These are phyloP conservation scores for Microcyclospora pomicola DNA, from an alignment of 2,329 filamentous ascomycete species.

Conservation along the genomic window DNA sequence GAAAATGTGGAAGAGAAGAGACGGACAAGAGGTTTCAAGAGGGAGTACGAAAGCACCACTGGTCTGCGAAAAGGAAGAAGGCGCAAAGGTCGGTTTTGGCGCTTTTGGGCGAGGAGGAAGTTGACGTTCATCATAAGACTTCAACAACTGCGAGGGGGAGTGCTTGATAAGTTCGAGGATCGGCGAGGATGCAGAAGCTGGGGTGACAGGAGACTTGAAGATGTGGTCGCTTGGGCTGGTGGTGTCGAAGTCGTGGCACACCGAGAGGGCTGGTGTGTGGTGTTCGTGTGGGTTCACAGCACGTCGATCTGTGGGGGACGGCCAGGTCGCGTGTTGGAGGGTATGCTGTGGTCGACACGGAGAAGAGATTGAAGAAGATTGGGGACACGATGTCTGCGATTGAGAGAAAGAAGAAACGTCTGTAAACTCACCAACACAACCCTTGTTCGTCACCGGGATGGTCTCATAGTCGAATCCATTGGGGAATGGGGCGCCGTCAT, in stretches of 20 bases:
- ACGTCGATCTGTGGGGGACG: neutral
- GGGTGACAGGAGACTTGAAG: slow-evolving; percentile 16
- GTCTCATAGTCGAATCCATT: slow-evolving; percentile 41
- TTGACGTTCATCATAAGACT: slow-evolving; percentile 4
- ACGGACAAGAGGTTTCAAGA: slow-evolving; percentile 30
- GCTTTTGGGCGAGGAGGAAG: slow-evolving; percentile 6
- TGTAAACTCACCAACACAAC: slow-evolving; percentile 37
- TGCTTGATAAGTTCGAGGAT: slow-evolving; percentile 11
- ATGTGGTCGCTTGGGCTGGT: slow-evolving; percentile 7
- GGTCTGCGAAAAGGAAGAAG: slow-evolving; percentile 24
- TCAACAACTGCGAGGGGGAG: slow-evolving; percentile 5
- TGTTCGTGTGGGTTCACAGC: neutral
- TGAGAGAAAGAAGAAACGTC: slow-evolving; percentile 25
- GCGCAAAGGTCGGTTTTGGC: slow-evolving; percentile 10
- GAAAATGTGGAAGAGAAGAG: slow-evolving; percentile 14
- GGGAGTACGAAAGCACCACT: slow-evolving; percentile 23
- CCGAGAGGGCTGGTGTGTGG: slow-evolving; percentile 1
- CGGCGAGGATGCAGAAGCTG: slow-evolving; percentile 16
- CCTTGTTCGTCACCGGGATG: slow-evolving; percentile 34
- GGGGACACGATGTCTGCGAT: slow-evolving; percentile 7
- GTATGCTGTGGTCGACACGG: no score
- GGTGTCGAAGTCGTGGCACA: slow-evolving; percentile 2
- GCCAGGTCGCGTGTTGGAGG: neutral
- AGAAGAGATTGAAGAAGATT: neutral
- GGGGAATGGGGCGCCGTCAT: slow-evolving; percentile 20